Evolutionary conservation across 495 filamentous ascomycete species (phyloP).

Genomic region (Neurospora sp.): DNA sequence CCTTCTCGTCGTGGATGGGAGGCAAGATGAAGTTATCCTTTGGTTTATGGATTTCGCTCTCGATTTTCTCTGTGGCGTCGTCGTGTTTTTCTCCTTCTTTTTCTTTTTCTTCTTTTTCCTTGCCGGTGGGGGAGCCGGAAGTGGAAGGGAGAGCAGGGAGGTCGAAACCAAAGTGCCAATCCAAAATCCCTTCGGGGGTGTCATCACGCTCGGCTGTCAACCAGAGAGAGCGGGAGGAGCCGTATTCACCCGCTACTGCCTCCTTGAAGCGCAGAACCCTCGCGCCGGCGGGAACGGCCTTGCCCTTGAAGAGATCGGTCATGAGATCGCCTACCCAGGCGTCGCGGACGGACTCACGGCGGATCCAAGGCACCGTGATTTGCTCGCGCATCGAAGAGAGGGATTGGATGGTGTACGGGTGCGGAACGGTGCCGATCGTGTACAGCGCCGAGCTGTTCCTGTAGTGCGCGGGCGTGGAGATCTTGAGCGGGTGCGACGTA

Average conservation of each 20-base stretch:
- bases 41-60: conserved; percentile 37
- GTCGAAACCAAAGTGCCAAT: conserved; percentile 84
- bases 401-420: conserved; percentile 72
- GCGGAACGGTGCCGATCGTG: conserved; percentile 78
- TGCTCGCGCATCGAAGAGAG: conserved; percentile 41
- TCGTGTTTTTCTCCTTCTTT: background rate
- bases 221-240: conserved; percentile 57
- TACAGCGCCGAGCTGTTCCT: conserved; percentile 54
- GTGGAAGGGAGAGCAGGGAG: conserved; percentile 43
- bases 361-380: conserved; percentile 56
- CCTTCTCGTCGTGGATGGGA: conserved; percentile 25
- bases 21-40: conserved; percentile 24
- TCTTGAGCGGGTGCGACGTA: conserved; percentile 37
- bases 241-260: conserved; percentile 56
- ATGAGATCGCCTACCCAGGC: conserved; percentile 67
- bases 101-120: background rate
- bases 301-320: conserved; percentile 52
- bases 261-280: conserved; percentile 73
- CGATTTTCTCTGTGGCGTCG: conserved; percentile 31
- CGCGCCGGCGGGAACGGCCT: conserved; percentile 45
- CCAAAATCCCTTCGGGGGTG: conserved; percentile 49
- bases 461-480: conserved; percentile 49
- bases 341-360: conserved; percentile 67
- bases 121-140: too few species aligned
- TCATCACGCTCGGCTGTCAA: conserved; percentile 61